Conservation (phyloP, 2,329 filamentous ascomycete species). For the Fusarium concolor region DNA sequence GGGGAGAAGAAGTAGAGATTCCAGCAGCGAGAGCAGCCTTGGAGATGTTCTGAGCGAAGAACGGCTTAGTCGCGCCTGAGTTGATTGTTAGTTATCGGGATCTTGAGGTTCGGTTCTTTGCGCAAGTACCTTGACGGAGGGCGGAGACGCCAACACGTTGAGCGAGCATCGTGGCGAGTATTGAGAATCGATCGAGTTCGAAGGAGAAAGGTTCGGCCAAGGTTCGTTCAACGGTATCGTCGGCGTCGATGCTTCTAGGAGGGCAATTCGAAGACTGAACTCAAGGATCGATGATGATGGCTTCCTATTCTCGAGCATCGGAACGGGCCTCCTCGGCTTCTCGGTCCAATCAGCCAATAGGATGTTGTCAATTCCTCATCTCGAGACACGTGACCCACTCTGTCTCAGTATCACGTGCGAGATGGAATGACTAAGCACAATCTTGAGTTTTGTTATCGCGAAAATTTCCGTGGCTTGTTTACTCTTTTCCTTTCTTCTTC, state of each 20-base stretch:
- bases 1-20: slow-evolving; percentile 56
- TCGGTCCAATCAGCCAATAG: slow-evolving; percentile 60
- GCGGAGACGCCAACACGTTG: slow-evolving; percentile 69
- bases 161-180: slow-evolving; percentile 61
- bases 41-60: slow-evolving; percentile 61
- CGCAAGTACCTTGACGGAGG: slow-evolving; percentile 64
- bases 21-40: slow-evolving; percentile 58
- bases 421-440: slow-evolving; percentile 19
- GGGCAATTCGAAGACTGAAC: slow-evolving; percentile 10
- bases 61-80: slow-evolving; percentile 57
- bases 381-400: slow-evolving; percentile 44
- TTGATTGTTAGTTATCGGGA: slow-evolving; percentile 13
- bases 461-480: not conserved
- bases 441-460: not conserved
- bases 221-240: slow-evolving; percentile 38
- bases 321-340: slow-evolving; percentile 54
- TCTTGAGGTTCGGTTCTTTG: slow-evolving; percentile 35
- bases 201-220: slow-evolving; percentile 19
- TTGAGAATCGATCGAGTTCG: slow-evolving; percentile 5
- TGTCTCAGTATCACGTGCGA: not conserved
- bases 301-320: slow-evolving; percentile 36
- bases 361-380: slow-evolving; percentile 53
- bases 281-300: slow-evolving; percentile 40
- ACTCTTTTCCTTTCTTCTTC: slow-evolving; percentile 53
- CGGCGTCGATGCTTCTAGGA: slow-evolving; percentile 36